Base-by-base conservation (phyloP, 164 flowering plant genomes). In the Aristolochia contorta region DNA sequence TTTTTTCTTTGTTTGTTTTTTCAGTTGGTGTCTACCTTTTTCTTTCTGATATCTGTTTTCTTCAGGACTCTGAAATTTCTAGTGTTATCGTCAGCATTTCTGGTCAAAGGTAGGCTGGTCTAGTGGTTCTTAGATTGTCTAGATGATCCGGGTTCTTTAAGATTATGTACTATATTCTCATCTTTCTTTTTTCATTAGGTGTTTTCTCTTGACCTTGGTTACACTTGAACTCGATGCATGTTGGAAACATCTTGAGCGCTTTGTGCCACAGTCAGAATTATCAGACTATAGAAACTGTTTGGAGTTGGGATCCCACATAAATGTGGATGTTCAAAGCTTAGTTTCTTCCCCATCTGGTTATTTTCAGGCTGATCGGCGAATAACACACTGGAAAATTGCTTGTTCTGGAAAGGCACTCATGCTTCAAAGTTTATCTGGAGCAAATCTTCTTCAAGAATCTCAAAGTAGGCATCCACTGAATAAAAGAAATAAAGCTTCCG, bases 31-130 rank as follows among this genome's bases (percentile, higher is more conserved):
- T 61, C 32, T 47, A 25, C 45, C 47, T 41, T n/a, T 47, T 23
- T 50, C 58, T 63, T 58, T 56, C 47, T 56, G 33, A 21, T 32
- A 14, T 16, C 32, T 20, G 43, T 45, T 48, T 73, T 63, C 57
- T 67, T 47, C 76, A 72, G 78, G 81, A 66, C 47, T 41, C 30
- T 55, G 67, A 60, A 60, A 46, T 66, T 7, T 58, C 75, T 63
- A 65, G 71, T 62, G 15, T 69, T 43, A 21, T 62, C 24, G 51
- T 58, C 59, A 72, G 63, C 61, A 47, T 59, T 67, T 19, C 72
- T 56, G 69, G 71, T 53, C 71, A 64, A 21, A 77, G 85, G 85
- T 81, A 77, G 30, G 30, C 30, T 47, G 43, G 43, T 3, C 56
- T 69, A 24, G 54, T 18, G 54, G 16, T 19, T 12, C 3, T 48